phyloP scores from a whole-genome alignment of 768 basidiomycete species.

The Hirschioporus abietinus region DNA sequence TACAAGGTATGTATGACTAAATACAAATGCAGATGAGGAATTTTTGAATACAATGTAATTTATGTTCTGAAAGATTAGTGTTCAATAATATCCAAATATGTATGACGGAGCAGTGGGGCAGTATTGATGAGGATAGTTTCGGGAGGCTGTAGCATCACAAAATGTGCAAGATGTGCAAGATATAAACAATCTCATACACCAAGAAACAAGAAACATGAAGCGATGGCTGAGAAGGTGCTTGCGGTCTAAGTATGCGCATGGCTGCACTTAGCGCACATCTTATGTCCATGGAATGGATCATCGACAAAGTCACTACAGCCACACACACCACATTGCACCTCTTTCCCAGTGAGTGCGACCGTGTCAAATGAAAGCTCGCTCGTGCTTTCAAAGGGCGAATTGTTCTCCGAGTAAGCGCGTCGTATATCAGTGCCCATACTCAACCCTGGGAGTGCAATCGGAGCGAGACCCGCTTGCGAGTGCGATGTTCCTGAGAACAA shows the following conservation, averaged over 20 bases:
- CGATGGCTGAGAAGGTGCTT: too few relatives aligned
- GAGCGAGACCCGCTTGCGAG: slow-evolving; percentile 18
- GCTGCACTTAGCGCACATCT: slow-evolving; percentile 64
- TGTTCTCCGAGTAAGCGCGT: slow-evolving; percentile 18
- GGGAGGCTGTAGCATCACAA: too few relatives aligned
- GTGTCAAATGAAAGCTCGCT: slow-evolving; percentile 34
- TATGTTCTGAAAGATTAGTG: not conserved
- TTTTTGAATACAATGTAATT: not conserved
- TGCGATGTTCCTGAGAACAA: slow-evolving; percentile 12
- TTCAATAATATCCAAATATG: not conserved
- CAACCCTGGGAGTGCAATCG: slow-evolving; percentile 15
- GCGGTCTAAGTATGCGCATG: slow-evolving; percentile 34
- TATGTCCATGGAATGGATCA: slow-evolving; percentile 60
- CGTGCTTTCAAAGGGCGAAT: slow-evolving; percentile 63
- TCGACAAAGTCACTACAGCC: slow-evolving; percentile 56
- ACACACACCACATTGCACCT: slow-evolving; percentile 18
- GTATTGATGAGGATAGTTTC: not conserved
- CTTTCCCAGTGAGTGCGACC: slow-evolving; percentile 9
- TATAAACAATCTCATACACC: not conserved
- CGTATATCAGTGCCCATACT: slow-evolving; percentile 16
- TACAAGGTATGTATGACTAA: not conserved
- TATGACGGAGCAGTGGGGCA: not conserved
- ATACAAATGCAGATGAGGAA: not conserved
- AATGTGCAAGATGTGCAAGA: not conserved
- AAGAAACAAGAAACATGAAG: not conserved